A percentile compares a stretch with the other conserved stretches of the same genome.
phyloP scores from a whole-genome alignment of 2,329 filamentous ascomycete species.

The Arthroderma uncinatum region DNA sequence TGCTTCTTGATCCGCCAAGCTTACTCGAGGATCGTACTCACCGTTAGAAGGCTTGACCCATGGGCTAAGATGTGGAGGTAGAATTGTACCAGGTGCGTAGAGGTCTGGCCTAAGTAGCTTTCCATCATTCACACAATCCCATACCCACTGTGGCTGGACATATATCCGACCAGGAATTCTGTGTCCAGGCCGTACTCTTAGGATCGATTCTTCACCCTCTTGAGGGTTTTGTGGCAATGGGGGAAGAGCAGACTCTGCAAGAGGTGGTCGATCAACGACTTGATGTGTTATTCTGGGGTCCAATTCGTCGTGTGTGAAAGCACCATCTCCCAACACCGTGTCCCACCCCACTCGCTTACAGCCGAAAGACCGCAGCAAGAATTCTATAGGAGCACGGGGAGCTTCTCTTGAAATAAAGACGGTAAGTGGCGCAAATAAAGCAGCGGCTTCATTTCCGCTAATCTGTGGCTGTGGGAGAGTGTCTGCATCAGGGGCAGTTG shows the following conservation, averaged over 20 bases:
- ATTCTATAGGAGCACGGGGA: conserved; percentile 79
- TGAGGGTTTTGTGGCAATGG: conserved; percentile 34
- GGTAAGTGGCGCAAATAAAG: conserved; percentile 79
- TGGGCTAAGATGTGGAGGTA: conserved; percentile 90
- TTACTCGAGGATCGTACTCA: conserved; percentile 79
- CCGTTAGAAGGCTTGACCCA: conserved; percentile 83
- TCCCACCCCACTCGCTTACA: conserved; percentile 97
- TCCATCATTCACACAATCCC: conserved; percentile 90
- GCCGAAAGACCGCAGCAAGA: conserved; percentile 84
- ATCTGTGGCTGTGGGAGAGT: conserved; percentile 66
- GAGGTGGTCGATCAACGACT: conserved; percentile 77
- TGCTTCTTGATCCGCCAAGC: conserved; percentile 76
- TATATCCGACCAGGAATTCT: conserved; percentile 87
- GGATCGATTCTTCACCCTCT: conserved; percentile 37
- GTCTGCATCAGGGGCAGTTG: conserved; percentile 73
- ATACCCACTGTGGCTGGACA: conserved; percentile 95
- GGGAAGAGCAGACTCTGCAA: conserved; percentile 47
- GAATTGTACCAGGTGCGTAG: conserved; percentile 77
- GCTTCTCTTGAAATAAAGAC: conserved; percentile 92
- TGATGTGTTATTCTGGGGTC: conserved; percentile 91
- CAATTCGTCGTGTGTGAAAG: conserved; percentile 79
- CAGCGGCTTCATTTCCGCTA: conserved; percentile 54
- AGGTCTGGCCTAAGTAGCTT: conserved; percentile 76
- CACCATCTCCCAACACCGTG: conserved; percentile 74
- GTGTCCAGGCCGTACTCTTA: conserved; percentile 47